A percentile compares a stretch with the other conserved stretches of the same genome.
Evolutionary conservation across 2,329 filamentous ascomycete genomes (phyloP).

Genomic region (Beauveria sp.): DNA sequence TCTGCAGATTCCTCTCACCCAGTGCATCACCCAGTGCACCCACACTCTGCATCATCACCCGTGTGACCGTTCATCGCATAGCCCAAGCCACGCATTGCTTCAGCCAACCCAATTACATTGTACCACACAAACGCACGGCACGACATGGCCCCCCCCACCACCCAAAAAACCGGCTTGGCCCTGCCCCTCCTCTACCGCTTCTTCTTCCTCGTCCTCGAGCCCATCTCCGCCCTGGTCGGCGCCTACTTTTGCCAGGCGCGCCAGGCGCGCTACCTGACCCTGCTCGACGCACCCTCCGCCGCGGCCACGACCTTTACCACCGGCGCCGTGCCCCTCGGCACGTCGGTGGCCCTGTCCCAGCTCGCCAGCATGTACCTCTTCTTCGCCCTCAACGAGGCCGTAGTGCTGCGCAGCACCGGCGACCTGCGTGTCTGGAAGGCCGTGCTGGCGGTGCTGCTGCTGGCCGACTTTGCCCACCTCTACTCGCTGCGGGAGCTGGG

Average conservation of each 20-base stretch:
- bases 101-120: no score
- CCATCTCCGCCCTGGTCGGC: conserved; percentile 43
- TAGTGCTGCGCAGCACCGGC: conserved; percentile 62
- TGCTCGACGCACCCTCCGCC: conserved; percentile 52
- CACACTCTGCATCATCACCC: no score
- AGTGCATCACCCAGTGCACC: no score
- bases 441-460: conserved; percentile 57
- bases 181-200: conserved; percentile 57
- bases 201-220: conserved; percentile 72
- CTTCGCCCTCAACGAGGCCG: conserved; percentile 69
- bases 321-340: conserved; percentile 44
- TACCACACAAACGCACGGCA: no score
- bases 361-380: conserved; percentile 72
- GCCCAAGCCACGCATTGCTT: no score
- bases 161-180: conserved; percentile 26
- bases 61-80: no score
- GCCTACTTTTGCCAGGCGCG: conserved; percentile 45
- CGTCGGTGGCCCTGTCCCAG: conserved; percentile 63
- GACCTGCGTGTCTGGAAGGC: conserved; percentile 64
- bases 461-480: conserved; percentile 72
- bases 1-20: no score
- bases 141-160: neutral
- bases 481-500: conserved; percentile 58
- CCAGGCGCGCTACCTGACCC: conserved; percentile 50
- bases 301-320: conserved; percentile 21